phyloP scores from a whole-genome alignment of 2,329 filamentous ascomycete species.

The Dactylella cylindrospora region DNA sequence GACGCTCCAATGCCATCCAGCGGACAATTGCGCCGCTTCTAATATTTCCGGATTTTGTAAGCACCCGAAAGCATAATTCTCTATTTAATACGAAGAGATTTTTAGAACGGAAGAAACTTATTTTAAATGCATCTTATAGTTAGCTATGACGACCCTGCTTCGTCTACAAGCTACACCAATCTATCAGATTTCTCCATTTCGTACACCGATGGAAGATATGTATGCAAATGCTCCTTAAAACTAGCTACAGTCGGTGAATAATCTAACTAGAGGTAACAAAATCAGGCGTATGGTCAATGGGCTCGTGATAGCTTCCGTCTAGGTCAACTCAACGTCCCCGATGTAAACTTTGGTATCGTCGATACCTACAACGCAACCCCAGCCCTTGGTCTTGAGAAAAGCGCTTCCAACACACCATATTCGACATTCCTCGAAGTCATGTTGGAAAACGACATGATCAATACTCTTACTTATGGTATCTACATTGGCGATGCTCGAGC shows the following conservation, averaged over 20 bases:
- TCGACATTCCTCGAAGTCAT: conserved; percentile 29
- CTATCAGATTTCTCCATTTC: conserved; percentile 11
- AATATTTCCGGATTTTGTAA: conserved; percentile 20
- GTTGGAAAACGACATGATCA: conserved; percentile 6
- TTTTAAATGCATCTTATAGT: neutral
- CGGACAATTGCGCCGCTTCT: neutral
- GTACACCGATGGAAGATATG: conserved; percentile 17
- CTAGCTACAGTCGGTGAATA: no score
- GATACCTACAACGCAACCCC: conserved; percentile 17
- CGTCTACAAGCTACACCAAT: conserved; percentile 6
- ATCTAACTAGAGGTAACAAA: no score
- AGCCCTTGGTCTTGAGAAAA: conserved; percentile 1
- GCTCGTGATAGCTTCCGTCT: conserved; percentile 19
- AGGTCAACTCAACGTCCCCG: conserved; percentile 13
- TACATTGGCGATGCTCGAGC: conserved; percentile 19
- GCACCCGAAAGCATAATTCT: no score
- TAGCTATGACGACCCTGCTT: conserved; percentile 10
- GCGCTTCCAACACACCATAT: conserved; percentile 2
- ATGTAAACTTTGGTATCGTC: conserved; percentile 23
- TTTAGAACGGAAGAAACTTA: neutral
- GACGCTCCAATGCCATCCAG: conserved; percentile 6
- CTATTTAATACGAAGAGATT: no score
- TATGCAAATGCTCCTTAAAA: neutral
- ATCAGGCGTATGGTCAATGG: conserved; percentile 18
- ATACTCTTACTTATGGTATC: conserved; percentile 19